Evolutionary conservation across 2,329 filamentous ascomycete genomes (phyloP), one percentile per base, ranked within the genome.

Genomic region (Cadophora sp.): DNA sequence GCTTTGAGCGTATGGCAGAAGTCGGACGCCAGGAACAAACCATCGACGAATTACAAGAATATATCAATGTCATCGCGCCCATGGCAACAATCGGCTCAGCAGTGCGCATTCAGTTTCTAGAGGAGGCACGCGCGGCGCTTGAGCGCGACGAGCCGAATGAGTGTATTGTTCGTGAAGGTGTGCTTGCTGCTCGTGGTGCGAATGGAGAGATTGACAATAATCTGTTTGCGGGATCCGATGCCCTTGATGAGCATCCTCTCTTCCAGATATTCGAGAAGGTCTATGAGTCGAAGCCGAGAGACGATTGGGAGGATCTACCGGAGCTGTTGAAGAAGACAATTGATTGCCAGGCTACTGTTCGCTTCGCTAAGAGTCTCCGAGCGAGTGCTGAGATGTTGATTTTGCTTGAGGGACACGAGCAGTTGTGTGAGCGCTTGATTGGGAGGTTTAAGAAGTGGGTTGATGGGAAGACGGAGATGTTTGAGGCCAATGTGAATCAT

Each of bases 61-160:
- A 61, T 16, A 9, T 46, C 19, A 46, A 27, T 19, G 11, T 43
- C 37, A 43, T 61, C 7, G 26, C 24, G 11, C 34, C 58, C 14
- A 61, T 61, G 58, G 22, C 37, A 27, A 22, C 24, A 12, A 29
- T 46, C 7, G 58, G 58, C 5, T 24, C 24, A 0, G 58, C 58
- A 3, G 58, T 61, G 1, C 58, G 58, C n/a, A n/a, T 61, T 9
- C 26, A 27, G 19, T 61, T 61, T 22, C 24, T 61, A 4, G 58
- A 61, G 40, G 58, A 61, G 37, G 58, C 58, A n/a, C 58, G 58
- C 40, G 58, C 40, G 16, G 58, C 58, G 7, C 24, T 61, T 6
- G 34, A 26, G 12, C 37, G 58, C 1, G 58, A 46, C 8, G 14
- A 29, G 22, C 58, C 40, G 31, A 46, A 61, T 46, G 58, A 26